phyloP scores from a whole-genome alignment of 768 basidiomycete genomes.

The Pleurotus cornucopiae region DNA sequence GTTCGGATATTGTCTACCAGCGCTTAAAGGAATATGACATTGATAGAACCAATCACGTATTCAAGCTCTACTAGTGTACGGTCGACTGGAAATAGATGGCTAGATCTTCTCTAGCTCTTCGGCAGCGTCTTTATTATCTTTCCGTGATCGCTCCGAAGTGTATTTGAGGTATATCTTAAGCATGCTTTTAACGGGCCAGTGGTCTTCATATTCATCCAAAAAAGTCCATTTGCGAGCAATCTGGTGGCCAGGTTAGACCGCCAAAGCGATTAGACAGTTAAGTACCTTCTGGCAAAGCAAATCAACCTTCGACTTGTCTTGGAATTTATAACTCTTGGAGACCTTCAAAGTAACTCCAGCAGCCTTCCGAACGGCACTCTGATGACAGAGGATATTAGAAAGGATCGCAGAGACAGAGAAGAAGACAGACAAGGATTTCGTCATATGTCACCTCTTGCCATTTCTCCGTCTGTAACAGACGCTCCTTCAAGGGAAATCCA shows the following conservation, averaged over 20 bases:
- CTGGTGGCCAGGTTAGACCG: background rate
- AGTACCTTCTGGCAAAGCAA: background rate
- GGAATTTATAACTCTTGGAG: background rate
- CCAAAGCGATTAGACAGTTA: no score
- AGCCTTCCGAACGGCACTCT: background rate
- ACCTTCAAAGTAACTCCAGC: background rate
- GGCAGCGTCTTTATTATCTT: background rate
- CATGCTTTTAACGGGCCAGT: slow-evolving; percentile 4
- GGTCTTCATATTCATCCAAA: slow-evolving; percentile 2
- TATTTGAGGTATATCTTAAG: slow-evolving; percentile 4
- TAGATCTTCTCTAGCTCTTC: background rate
- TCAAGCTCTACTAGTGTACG: no score
- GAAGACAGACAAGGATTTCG: background rate
- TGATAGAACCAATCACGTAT: no score
- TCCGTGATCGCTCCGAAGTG: background rate
- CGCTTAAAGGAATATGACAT: no score
- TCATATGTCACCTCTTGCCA: background rate
- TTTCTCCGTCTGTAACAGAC: background rate
- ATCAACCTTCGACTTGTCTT: background rate
- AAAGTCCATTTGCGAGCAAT: background rate
- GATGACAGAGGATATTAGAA: background rate
- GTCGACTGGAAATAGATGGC: no score
- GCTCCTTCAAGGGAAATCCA: background rate
- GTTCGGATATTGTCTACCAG: no score
- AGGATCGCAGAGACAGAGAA: background rate